Evolutionary conservation across 1,139 yeast species (phyloP).

Genomic region (Eremothecium coryli): DNA sequence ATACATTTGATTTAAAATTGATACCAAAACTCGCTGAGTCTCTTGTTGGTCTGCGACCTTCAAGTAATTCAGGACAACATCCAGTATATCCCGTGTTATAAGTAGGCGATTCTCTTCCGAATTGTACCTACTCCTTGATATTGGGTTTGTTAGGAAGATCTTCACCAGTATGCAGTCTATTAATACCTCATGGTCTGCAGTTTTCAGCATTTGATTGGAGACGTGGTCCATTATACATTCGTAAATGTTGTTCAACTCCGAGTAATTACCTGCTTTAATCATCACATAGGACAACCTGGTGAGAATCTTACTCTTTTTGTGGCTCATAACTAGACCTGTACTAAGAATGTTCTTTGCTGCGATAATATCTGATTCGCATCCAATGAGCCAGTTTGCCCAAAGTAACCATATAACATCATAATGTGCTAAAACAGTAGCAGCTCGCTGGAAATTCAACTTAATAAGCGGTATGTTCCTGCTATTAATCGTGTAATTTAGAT

Average conservation of each 20-base stretch:
- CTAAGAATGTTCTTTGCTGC: conserved; percentile 22
- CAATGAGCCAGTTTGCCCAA: conserved; percentile 27
- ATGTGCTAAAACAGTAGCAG: conserved; percentile 24
- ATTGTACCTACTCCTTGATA: conserved; percentile 16
- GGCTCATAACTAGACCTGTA: conserved; percentile 17
- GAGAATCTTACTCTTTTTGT: conserved; percentile 20
- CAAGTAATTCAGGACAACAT: conserved; percentile 17
- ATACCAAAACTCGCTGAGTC: conserved; percentile 19
- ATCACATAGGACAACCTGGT: conserved; percentile 17
- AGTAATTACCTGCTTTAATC: conserved; percentile 17
- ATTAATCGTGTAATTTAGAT: conserved; percentile 23
- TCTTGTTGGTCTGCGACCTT: conserved; percentile 11
- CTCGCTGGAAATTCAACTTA: conserved; percentile 28
- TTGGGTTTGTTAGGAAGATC: conserved; percentile 15
- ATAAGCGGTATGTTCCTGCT: conserved; percentile 16
- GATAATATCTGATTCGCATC: conserved; percentile 15
- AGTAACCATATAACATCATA: conserved; percentile 28
- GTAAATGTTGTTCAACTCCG: conserved; percentile 13
- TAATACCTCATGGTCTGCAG: conserved; percentile 24
- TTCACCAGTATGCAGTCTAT: conserved; percentile 25
- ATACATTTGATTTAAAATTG: conserved; percentile 19
- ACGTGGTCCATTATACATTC: conserved; percentile 11
- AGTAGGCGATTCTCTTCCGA: not conserved
- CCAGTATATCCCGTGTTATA: conserved; percentile 9
- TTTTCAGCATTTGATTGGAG: conserved; percentile 14